Base-by-base conservation (phyloP, 2,329 filamentous ascomycete species). In the Ustulina deusta region DNA sequence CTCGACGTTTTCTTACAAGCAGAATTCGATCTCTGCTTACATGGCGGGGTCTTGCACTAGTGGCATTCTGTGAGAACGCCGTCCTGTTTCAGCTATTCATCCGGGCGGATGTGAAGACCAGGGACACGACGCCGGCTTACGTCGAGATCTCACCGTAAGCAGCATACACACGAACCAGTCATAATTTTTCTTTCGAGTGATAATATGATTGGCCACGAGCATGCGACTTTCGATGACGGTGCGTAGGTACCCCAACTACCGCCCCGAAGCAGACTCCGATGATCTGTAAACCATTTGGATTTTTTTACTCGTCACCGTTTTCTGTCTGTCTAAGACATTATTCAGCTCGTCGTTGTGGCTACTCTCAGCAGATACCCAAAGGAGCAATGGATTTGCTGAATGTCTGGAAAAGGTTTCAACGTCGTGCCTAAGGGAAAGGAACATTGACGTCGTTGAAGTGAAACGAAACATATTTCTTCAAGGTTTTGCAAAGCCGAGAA, bases 171-270 rank as follows among this genome's bases (percentile, higher is more conserved):
- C 3, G 56, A 27, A 25, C 42, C 56, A 59, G 42, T 59, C 42
- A 59, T n/a, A 49, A 34, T n/a, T n/a, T 49, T 59, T 48, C 36
- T 25, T 27, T 3, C 56, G 6, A 25, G 29, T 4, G 17, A 48
- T 59, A 49, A 32, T 25, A n/a, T 22, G 61, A 57, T 58, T 51
- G 54, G 34, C 44, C 51, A 32, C n/a, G 22, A 25, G 38, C 22
- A 29, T 15, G n/a, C n/a, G 25, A 58, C 22, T 40, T 40, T 58
- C 27, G 44, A 51, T 27, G 44, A 58, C 27, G 34, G 22, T 36
- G 27, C 13, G 22, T 38, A 48, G 15, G 22, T 38, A 48, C 22
- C n/a, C 15, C 17, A 1, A 29, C 46, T 25, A 29, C 46, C 34
- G 36, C 55, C 32, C 27, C 25, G 40, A n/a, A 20, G 44, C 25